A percentile compares a stretch with the other conserved stretches of the same genome.
These are phyloP conservation scores for Copromyces sp. DNA, from an alignment of 495 filamentous ascomycete species.

Conservation along the genomic window DNA sequence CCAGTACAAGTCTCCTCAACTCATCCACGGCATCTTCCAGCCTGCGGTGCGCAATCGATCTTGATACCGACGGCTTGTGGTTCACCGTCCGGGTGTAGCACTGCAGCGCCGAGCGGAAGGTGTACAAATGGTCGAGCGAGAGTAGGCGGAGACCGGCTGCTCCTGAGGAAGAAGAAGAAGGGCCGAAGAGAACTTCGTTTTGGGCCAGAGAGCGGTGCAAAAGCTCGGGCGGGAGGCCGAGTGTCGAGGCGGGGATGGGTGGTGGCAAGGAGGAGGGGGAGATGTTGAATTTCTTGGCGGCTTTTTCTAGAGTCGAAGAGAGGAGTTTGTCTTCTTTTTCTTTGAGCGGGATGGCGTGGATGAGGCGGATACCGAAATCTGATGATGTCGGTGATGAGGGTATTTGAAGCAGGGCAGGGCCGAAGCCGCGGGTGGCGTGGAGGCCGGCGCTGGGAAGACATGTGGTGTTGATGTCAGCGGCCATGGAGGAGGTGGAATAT, in stretches of 20 bases:
- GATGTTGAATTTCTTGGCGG: conserved; percentile 34
- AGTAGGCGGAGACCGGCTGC: conserved; percentile 53
- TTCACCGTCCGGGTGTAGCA: conserved; percentile 38
- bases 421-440: conserved; percentile 23
- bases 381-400: neutral
- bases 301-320: conserved; percentile 29
- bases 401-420: neutral
- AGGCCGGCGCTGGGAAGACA: conserved; percentile 24
- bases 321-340: conserved; percentile 30
- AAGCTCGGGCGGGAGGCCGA: conserved; percentile 40
- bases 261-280: conserved; percentile 16
- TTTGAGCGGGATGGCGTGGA: conserved; percentile 23
- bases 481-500: conserved; percentile 27
- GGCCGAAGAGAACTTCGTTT: conserved; percentile 53
- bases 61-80: neutral
- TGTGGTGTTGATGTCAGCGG: conserved; percentile 1
- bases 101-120: conserved; percentile 56
- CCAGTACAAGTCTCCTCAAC: conserved; percentile 51
- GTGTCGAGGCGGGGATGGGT: conserved; percentile 22
- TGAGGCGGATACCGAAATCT: conserved; percentile 29
- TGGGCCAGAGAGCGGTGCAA: conserved; percentile 55
- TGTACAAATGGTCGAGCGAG: conserved; percentile 62
- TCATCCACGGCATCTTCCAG: conserved; percentile 48
- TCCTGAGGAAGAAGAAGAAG: conserved; percentile 26
- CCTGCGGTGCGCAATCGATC: conserved; percentile 32